These are phyloP conservation scores for Deinandra increscens DNA, from an alignment of 129 eudicot genomes.

Conservation along the genomic window DNA sequence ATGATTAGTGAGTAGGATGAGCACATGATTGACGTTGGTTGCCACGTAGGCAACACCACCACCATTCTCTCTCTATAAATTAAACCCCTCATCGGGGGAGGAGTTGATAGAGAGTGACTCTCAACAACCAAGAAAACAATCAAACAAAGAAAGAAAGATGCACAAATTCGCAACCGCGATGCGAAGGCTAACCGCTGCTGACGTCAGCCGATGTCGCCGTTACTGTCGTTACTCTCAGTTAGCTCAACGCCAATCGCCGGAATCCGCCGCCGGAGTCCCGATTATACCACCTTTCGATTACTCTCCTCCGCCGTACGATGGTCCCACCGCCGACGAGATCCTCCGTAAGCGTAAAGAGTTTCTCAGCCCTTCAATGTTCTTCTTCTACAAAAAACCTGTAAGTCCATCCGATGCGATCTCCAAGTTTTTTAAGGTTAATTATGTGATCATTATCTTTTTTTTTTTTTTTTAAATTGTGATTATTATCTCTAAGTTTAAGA, in stretches of 20 bases:
- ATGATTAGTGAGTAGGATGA: neutral
- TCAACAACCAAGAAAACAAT: neutral
- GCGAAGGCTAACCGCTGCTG: constrained; percentile 14
- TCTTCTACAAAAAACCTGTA: constrained; percentile 73
- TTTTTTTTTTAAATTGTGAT: too few species aligned
- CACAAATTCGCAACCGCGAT: constrained; percentile 26
- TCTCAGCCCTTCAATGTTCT: constrained; percentile 89
- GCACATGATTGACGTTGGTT: neutral
- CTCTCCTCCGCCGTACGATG: constrained; percentile 75
- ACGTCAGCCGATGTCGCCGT: neutral
- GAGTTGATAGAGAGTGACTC: neutral
- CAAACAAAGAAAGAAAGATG: too few species aligned
- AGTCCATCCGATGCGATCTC: constrained; percentile 16
- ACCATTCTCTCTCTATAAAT: neutral
- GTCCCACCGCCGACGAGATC: constrained; percentile 70
- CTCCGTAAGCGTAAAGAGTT: constrained; percentile 59
- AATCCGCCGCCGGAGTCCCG: constrained; percentile 31
- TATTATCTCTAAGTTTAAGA: too few species aligned
- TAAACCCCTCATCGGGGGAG: neutral
- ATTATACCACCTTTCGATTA: constrained; percentile 67
- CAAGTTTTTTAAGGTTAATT: too few species aligned
- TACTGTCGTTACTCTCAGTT: constrained; percentile 33
- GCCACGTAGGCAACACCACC: neutral
- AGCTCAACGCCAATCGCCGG: constrained; percentile 32
- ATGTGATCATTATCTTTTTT: too few species aligned